A percentile compares a stretch with the other conserved stretches of the same genome.
These are phyloP conservation scores for Grammothele lineata DNA, from an alignment of 768 basidiomycete species.

Conservation along the genomic window DNA sequence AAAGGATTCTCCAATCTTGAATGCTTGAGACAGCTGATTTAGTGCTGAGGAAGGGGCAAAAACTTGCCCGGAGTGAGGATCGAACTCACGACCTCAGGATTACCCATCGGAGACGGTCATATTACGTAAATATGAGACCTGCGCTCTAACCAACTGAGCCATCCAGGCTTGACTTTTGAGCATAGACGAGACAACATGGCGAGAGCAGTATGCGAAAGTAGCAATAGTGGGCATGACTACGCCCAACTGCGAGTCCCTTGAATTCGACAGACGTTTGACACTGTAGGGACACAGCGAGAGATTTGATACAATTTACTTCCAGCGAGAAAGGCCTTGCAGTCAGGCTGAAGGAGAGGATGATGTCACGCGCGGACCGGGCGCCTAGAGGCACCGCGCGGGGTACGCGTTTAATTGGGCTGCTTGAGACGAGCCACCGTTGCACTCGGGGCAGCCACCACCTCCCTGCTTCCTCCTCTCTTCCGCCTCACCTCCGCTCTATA, in stretches of 20 bases:
- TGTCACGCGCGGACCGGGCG: constrained; percentile 2
- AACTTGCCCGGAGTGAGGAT: constrained; percentile 17
- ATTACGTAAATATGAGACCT: constrained; percentile 16
- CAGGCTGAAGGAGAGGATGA: neutral
- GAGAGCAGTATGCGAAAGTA: no score
- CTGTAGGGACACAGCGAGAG: no score
- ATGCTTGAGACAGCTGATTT: no score
- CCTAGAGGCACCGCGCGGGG: constrained; percentile 1
- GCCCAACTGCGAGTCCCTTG: no score
- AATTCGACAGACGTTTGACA: no score
- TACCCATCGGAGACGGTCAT: constrained; percentile 10
- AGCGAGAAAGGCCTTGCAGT: no score
- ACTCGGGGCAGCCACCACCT: neutral
- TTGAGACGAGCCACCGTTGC: constrained; percentile 1
- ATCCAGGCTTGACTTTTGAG: constrained; percentile 9
- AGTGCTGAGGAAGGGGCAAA: no score
- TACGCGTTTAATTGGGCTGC: constrained; percentile 1
- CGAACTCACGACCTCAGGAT: constrained; percentile 20
- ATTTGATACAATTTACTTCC: no score
- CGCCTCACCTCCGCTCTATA: neutral
- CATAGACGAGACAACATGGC: neutral
- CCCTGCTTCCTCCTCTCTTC: neutral
- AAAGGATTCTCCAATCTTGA: no score
- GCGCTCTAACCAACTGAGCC: constrained; percentile 21
- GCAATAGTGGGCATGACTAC: no score